Percentiles rank a stretch among this genome's conserved stretches.
These are phyloP conservation scores for Myriosclerotinia scirpicola DNA, from an alignment of 2,329 filamentous ascomycete species.

Conservation along the genomic window DNA sequence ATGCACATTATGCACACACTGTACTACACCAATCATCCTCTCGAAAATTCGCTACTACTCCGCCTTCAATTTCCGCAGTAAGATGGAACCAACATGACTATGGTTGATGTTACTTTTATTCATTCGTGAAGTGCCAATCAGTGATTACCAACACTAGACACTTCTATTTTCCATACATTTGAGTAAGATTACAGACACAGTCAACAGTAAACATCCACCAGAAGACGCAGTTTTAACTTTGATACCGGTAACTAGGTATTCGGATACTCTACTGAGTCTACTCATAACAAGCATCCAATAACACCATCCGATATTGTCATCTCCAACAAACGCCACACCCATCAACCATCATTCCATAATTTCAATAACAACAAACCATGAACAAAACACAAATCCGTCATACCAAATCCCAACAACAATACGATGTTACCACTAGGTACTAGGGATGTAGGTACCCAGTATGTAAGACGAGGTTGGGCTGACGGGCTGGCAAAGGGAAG, in stretches of 20 bases:
- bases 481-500: not conserved
- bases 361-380: not conserved
- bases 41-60: no score
- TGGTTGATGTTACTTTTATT: no score
- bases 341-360: not conserved
- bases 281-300: not conserved
- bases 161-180: not conserved
- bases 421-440: not conserved
- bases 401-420: not conserved
- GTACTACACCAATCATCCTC: not conserved
- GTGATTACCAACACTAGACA: not conserved
- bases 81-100: no score
- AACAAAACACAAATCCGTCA: not conserved
- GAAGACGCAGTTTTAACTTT: not conserved
- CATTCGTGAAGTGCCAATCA: no score
- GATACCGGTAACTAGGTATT: no score
- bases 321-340: not conserved
- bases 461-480: constrained; percentile 13
- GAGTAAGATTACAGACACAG: not conserved
- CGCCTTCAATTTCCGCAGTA: no score
- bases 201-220: not conserved
- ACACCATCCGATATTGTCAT: not conserved
- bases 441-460: not conserved
- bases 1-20: not conserved
- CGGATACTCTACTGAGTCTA: not conserved